phyloP scores from a whole-genome alignment of 768 basidiomycete genomes.

The Plicaturopsis crispa region DNA sequence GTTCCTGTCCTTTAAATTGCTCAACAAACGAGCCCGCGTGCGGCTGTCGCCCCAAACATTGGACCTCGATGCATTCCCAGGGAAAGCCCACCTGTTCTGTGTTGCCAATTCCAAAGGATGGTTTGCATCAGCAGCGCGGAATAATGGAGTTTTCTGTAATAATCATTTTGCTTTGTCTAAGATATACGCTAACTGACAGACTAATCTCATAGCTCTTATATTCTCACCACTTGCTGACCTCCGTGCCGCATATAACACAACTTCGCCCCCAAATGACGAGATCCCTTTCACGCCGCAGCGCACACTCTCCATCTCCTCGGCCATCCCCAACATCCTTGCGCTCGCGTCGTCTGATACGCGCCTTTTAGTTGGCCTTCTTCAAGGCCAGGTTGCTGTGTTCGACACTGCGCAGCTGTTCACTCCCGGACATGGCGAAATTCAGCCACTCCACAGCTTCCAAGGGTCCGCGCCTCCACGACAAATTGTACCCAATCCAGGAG shows the following conservation, averaged over 20 bases:
- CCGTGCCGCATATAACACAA: slow-evolving; percentile 40
- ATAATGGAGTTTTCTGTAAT: slow-evolving; percentile 23
- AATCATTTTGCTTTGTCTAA: slow-evolving; percentile 20
- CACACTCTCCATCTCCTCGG: slow-evolving; percentile 33
- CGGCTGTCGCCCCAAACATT: slow-evolving; percentile 48
- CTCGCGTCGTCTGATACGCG: slow-evolving; percentile 56
- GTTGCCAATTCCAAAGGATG: slow-evolving; percentile 55
- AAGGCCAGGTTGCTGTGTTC: slow-evolving; percentile 55
- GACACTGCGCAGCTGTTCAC: slow-evolving; percentile 48
- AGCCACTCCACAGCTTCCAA: slow-evolving; percentile 42
- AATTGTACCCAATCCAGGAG: slow-evolving; percentile 58
- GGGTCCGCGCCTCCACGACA: slow-evolving; percentile 39
- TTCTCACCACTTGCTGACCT: slow-evolving; percentile 56
- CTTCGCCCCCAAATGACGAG: slow-evolving; percentile 28
- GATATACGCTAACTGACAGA: too few species aligned
- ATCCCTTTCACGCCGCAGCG: slow-evolving; percentile 44
- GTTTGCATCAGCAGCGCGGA: slow-evolving; percentile 56
- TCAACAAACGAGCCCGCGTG: slow-evolving; percentile 60
- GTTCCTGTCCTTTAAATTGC: slow-evolving; percentile 30
- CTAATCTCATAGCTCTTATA: slow-evolving; percentile 42
- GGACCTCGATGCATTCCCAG: slow-evolving; percentile 29
- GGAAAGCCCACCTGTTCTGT: slow-evolving; percentile 48
- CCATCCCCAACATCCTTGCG: slow-evolving; percentile 43
- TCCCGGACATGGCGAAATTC: slow-evolving; percentile 29
- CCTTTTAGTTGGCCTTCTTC: slow-evolving; percentile 48